Evolutionary conservation across 2,329 filamentous ascomycete genomes (phyloP).

Genomic region (Botrytis tulipae): DNA sequence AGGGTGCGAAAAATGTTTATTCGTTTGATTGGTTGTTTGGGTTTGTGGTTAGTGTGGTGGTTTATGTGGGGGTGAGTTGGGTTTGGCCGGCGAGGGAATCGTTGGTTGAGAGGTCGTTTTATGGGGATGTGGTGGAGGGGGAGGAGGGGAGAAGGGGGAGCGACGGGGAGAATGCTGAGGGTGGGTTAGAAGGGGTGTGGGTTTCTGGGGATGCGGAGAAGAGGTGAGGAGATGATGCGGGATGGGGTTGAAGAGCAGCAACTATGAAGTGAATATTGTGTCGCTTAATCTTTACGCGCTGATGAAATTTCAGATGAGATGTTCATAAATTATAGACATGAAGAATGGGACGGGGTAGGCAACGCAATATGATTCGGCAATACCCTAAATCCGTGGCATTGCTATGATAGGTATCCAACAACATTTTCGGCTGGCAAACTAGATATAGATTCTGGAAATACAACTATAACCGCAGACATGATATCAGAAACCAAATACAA

Average conservation of each 20-base stretch:
- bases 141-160: not conserved
- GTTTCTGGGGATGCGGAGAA: slow-evolving; percentile 5
- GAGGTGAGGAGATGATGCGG: slow-evolving; percentile 26
- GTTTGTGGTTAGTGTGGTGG: slow-evolving; percentile 53
- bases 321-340: not conserved
- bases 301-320: accelerated
- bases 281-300: accelerated
- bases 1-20: slow-evolving; percentile 55
- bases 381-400: not conserved
- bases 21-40: slow-evolving; percentile 66
- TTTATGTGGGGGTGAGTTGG: slow-evolving; percentile 53
- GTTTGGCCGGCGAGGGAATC: slow-evolving; percentile 51
- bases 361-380: not conserved
- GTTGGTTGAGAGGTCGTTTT: slow-evolving; percentile 45
- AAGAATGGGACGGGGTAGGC: not conserved
- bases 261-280: not conserved
- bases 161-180: not conserved
- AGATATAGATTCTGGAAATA: not conserved
- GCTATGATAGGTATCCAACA: not conserved
- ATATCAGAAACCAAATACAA: not conserved
- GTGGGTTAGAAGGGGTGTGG: not conserved
- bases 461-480: not conserved
- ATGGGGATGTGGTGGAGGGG: slow-evolving; percentile 35
- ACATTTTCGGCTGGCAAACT: not conserved
- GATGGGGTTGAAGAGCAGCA: slow-evolving; percentile 16